These are phyloP conservation scores for Phytophthora hibernalis DNA, from an alignment of 352 stramenopile species.

Conservation along the genomic window DNA sequence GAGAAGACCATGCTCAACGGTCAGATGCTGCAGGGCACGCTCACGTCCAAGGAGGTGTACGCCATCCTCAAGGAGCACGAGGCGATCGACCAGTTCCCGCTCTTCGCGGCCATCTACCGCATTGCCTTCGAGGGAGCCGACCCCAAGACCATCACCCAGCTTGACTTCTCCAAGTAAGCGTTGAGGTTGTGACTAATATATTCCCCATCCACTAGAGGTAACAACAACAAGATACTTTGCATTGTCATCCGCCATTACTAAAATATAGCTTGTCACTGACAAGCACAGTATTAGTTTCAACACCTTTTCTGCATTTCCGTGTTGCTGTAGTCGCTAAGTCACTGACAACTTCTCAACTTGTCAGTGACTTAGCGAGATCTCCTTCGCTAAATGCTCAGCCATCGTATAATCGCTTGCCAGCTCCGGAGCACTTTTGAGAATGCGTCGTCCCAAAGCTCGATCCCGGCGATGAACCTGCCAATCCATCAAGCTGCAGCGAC, in stretches of 20 bases:
- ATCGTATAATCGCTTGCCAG: too few species aligned
- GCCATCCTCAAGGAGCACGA: slow-evolving; percentile 89
- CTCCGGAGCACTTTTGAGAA: too few species aligned
- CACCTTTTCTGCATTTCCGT: too few species aligned
- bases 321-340: too few species aligned
- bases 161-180: slow-evolving; percentile 38
- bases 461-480: too few species aligned
- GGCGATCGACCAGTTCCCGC: slow-evolving; percentile 88
- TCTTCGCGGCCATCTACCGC: slow-evolving; percentile 93
- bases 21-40: slow-evolving; percentile 97
- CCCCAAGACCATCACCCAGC: slow-evolving; percentile 81
- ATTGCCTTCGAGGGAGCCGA: slow-evolving; percentile 93
- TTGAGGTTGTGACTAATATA: slow-evolving; percentile 31
- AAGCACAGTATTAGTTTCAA: too few species aligned
- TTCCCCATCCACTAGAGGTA: slow-evolving; percentile 9
- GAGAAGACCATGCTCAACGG: slow-evolving; percentile 96
- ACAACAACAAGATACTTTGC: slow-evolving; percentile 13
- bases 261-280: too few species aligned
- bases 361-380: too few species aligned
- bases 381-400: too few species aligned
- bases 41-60: slow-evolving; percentile 95
- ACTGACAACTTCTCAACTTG: too few species aligned
- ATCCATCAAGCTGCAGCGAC: too few species aligned
- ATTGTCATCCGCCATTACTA: slow-evolving; percentile 5
- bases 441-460: too few species aligned